These are phyloP conservation scores for Gossypium schwendimanii DNA, from an alignment of 441 rosid genomes.

Conservation along the genomic window DNA sequence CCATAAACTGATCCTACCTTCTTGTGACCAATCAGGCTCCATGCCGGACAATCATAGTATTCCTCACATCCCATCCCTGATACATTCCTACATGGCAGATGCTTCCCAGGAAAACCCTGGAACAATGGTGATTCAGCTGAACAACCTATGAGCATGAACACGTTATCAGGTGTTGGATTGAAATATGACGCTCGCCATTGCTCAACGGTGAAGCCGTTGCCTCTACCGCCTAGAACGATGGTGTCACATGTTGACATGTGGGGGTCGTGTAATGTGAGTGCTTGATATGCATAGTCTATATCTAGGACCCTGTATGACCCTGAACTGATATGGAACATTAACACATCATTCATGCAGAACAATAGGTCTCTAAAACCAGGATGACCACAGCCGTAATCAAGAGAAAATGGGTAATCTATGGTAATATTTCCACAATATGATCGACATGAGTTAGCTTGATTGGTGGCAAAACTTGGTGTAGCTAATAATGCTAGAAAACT, in stretches of 20 bases:
- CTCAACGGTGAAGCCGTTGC: slow-evolving; percentile 76
- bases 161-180: slow-evolving; percentile 60
- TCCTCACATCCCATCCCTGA: slow-evolving; percentile 92
- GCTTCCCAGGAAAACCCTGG: slow-evolving; percentile 73
- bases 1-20: slow-evolving; percentile 26
- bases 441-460: slow-evolving; percentile 34
- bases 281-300: slow-evolving; percentile 69
- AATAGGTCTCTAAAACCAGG: slow-evolving; percentile 72
- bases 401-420: slow-evolving; percentile 65
- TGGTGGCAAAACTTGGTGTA: slow-evolving; percentile 3
- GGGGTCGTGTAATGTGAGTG: slow-evolving; percentile 74
- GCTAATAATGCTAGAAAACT: not conserved
- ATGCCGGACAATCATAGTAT: slow-evolving; percentile 64
- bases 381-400: slow-evolving; percentile 76
- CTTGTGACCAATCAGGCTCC: slow-evolving; percentile 49
- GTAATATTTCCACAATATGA: slow-evolving; percentile 79
- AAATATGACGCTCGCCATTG: slow-evolving; percentile 66
- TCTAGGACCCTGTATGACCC: slow-evolving; percentile 78
- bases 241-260: slow-evolving; percentile 69
- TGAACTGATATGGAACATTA: slow-evolving; percentile 81
- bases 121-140: slow-evolving; percentile 54
- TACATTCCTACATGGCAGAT: slow-evolving; percentile 73
- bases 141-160: slow-evolving; percentile 80
- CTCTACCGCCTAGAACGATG: slow-evolving; percentile 61
- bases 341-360: slow-evolving; percentile 67